Evolutionary conservation across 1,139 yeast species (phyloP).

Genomic region (Lodderomyces metapsilosis): DNA sequence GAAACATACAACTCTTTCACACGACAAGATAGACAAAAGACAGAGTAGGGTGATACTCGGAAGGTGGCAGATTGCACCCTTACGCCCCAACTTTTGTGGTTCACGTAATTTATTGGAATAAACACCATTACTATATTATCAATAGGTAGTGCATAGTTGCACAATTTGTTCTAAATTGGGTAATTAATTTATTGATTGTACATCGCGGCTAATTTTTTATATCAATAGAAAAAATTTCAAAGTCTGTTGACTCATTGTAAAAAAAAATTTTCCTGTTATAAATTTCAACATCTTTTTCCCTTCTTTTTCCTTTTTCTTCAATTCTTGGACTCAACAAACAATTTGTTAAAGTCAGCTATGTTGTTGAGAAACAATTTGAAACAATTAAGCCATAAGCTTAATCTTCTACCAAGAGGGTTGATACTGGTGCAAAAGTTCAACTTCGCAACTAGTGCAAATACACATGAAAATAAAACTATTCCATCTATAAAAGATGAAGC

Average conservation of each 20-base stretch:
- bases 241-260: neutral
- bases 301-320: neutral
- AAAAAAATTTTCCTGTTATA: neutral
- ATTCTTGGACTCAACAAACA: neutral
- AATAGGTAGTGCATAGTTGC: neutral
- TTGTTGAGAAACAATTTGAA: conserved; percentile 1
- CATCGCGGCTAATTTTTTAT: conserved; percentile 6
- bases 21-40: no score
- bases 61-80: no score
- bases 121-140: no score
- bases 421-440: neutral
- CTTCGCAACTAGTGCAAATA: neutral
- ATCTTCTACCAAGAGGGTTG: neutral
- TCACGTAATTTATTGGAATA: no score
- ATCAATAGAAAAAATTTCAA: neutral
- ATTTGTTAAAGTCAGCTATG: neutral
- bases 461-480: neutral
- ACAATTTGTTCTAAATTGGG: neutral
- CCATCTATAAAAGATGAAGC: conserved; percentile 6
- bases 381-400: neutral
- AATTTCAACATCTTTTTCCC: neutral
- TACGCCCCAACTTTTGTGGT: no score
- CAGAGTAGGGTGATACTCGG: no score
- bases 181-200: conserved; percentile 3
- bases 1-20: no score